Evolutionary conservation across 495 filamentous ascomycete genomes (phyloP).

Genomic region (Penicillium psychrofluorescens): DNA sequence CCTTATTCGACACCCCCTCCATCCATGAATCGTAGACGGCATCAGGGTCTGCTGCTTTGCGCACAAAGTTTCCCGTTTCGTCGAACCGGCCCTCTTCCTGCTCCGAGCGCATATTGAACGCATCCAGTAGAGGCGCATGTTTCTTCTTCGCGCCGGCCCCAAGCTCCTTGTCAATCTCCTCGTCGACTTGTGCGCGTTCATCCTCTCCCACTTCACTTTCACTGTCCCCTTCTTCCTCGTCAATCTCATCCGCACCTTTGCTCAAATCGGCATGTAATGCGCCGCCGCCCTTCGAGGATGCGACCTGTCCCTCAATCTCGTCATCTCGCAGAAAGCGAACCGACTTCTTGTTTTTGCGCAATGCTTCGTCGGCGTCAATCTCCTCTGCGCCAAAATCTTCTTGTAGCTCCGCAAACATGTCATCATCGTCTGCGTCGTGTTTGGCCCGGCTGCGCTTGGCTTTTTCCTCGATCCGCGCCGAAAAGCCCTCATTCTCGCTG

Average conservation of each 20-base stretch:
- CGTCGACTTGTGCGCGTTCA: constrained; percentile 59
- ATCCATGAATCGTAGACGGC: constrained; percentile 89
- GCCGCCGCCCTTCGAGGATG: constrained; percentile 61
- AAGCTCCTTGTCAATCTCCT: constrained; percentile 75
- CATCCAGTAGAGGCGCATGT: constrained; percentile 91
- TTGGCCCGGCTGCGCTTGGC: constrained; percentile 43
- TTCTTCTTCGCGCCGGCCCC: constrained; percentile 86
- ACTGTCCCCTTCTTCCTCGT: constrained; percentile 43
- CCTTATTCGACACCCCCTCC: constrained; percentile 84
- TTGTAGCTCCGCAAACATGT: constrained; percentile 84
- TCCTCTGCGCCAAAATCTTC: constrained; percentile 52
- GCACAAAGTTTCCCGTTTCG: constrained; percentile 79
- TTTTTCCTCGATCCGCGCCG: constrained; percentile 56
- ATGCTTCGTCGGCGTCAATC: constrained; percentile 35
- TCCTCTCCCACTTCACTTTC: constrained; percentile 69
- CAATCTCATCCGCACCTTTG: constrained; percentile 31
- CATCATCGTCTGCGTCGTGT: constrained; percentile 50
- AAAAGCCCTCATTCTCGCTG: constrained; percentile 85
- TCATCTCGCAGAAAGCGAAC: constrained; percentile 69
- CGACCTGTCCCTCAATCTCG: constrained; percentile 84
- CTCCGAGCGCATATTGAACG: constrained; percentile 88
- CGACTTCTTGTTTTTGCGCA: constrained; percentile 64
- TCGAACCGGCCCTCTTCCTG: constrained; percentile 93
- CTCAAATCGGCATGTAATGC: constrained; percentile 54
- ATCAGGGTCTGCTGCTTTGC: constrained; percentile 84